phyloP scores from a whole-genome alignment of 1,139 yeast species.

The Yamadazyma blattariae region DNA sequence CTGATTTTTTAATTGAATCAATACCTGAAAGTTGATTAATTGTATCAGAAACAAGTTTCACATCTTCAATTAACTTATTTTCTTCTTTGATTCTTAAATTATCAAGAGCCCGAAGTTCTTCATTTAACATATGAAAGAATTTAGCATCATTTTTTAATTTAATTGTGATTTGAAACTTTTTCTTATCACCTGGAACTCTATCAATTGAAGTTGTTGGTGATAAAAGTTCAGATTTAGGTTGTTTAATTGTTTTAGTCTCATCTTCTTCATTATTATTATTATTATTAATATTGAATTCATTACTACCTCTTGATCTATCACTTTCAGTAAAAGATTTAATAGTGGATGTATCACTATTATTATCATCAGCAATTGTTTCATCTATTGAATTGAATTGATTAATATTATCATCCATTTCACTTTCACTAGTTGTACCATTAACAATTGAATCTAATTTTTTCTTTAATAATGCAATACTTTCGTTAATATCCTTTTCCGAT shows the following conservation, averaged over 20 bases:
- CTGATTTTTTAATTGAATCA: slow-evolving; percentile 38
- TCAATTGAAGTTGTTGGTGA: slow-evolving; percentile 12
- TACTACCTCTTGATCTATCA: background rate
- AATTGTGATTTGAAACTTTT: slow-evolving; percentile 31
- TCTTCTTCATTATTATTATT: background rate
- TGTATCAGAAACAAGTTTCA: slow-evolving; percentile 39
- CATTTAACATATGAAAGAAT: slow-evolving; percentile 58
- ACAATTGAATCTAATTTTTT: slow-evolving; percentile 29
- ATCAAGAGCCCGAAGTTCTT: slow-evolving; percentile 53
- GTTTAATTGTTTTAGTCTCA: too few species aligned
- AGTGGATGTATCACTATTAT: background rate
- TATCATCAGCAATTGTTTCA: background rate
- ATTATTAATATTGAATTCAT: background rate
- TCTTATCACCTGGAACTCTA: slow-evolving; percentile 4
- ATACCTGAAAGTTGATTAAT: slow-evolving; percentile 36
- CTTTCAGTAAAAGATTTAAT: background rate
- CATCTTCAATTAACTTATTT: slow-evolving; percentile 37
- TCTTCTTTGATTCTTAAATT: slow-evolving; percentile 45
- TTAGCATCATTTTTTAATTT: slow-evolving; percentile 43
- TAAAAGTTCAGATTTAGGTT: background rate
- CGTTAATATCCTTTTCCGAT: slow-evolving; percentile 37
- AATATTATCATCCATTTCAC: slow-evolving; percentile 3
- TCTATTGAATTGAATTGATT: background rate
- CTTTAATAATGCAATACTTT: slow-evolving; percentile 30
- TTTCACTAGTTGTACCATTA: slow-evolving; percentile 16